Evolutionary conservation across 2,329 filamentous ascomycete species (phyloP).

Genomic region (Bipolaris zeicola): DNA sequence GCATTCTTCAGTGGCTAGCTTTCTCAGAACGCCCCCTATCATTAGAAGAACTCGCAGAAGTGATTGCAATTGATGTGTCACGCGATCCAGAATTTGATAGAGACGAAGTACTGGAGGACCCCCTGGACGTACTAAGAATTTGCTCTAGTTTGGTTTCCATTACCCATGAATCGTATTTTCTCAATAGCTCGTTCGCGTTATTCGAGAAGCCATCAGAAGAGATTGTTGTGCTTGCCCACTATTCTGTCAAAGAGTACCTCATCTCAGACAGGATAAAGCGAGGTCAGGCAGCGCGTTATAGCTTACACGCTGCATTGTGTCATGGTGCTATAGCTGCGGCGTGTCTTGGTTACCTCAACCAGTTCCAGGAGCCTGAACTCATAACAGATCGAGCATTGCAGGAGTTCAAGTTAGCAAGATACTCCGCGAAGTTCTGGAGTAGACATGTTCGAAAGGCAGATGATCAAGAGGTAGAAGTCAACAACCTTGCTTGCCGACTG

Average conservation of each 20-base stretch:
- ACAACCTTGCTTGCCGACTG: conserved; percentile 14
- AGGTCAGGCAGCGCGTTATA: conserved; percentile 26
- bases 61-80: conserved; percentile 33
- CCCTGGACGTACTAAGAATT: conserved; percentile 35
- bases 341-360: conserved; percentile 36
- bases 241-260: conserved; percentile 47
- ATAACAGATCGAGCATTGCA: conserved; percentile 8
- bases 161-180: too few relatives aligned
- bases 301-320: conserved; percentile 28
- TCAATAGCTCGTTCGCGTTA: too few relatives aligned
- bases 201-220: conserved; percentile 7
- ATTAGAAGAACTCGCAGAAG: conserved; percentile 31
- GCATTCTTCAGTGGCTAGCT: conserved; percentile 32
- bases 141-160: conserved; percentile 39
- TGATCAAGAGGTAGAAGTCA: conserved; percentile 14
- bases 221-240: conserved; percentile 36
- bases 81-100: conserved; percentile 38
- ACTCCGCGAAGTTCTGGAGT: conserved; percentile 37
- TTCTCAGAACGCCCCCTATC: conserved; percentile 29
- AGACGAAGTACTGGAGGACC: conserved; percentile 44
- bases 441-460: conserved; percentile 23
- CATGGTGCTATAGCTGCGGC: conserved; percentile 27
- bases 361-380: conserved; percentile 19
- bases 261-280: conserved; percentile 32
- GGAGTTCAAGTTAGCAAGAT: conserved; percentile 28